Conservation (phyloP, 768 basidiomycete species). For the Cytidiella melzeri region DNA sequence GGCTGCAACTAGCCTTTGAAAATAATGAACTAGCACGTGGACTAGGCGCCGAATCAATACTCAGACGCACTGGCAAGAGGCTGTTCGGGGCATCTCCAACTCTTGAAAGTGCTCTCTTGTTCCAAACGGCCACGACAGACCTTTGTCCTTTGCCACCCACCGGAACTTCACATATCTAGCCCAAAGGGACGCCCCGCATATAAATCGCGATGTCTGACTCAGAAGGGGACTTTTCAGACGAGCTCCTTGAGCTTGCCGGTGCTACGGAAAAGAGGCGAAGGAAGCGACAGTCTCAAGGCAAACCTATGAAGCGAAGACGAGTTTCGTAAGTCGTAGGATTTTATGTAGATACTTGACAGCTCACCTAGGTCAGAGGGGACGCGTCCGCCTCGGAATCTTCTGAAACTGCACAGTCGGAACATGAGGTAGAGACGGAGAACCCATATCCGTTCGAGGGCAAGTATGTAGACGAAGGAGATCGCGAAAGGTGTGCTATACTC, state of each 20-base stretch:
- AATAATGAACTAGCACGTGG: too few species aligned
- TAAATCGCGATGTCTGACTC: constrained; percentile 38
- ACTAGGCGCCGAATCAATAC: too few species aligned
- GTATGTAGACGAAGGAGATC: constrained; percentile 80
- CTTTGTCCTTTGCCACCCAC: background rate
- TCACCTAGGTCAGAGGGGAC: background rate
- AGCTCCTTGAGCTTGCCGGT: constrained; percentile 77
- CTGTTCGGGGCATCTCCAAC: background rate
- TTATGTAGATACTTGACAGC: background rate
- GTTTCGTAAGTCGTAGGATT: constrained; percentile 55
- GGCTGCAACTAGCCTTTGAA: too few species aligned
- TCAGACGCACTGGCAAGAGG: background rate
- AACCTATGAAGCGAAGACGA: constrained; percentile 59
- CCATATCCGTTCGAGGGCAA: constrained; percentile 91
- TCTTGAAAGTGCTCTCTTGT: constrained; percentile 1
- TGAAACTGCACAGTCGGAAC: constrained; percentile 43
- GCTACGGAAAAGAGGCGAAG: constrained; percentile 61
- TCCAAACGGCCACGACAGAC: background rate
- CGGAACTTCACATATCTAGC: background rate
- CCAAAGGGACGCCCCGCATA: background rate
- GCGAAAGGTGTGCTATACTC: constrained; percentile 49
- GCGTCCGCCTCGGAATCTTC: constrained; percentile 40
- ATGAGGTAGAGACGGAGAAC: constrained; percentile 56
- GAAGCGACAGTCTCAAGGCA: constrained; percentile 44
- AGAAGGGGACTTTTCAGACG: constrained; percentile 52